These are phyloP conservation scores for Gloeophyllum trabeum DNA, from an alignment of 768 basidiomycete genomes.

Conservation along the genomic window DNA sequence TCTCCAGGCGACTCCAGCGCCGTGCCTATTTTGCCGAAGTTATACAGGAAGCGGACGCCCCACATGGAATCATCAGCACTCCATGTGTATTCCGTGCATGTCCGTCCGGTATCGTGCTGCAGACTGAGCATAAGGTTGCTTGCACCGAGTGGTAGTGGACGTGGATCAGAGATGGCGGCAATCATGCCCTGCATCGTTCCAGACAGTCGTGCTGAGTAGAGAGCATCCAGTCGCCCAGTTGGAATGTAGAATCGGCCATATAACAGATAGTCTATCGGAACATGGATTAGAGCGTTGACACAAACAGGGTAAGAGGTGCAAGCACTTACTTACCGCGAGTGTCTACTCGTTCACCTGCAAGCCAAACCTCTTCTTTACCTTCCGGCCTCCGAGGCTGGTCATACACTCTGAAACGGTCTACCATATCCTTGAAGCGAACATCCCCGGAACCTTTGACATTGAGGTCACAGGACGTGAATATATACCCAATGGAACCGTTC, in stretches of 20 bases:
- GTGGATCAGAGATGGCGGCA: slow-evolving; percentile 78
- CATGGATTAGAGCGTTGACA: slow-evolving; percentile 15
- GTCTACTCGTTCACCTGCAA: slow-evolving; percentile 70
- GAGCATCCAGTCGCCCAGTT: slow-evolving; percentile 76
- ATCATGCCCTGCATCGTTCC: slow-evolving; percentile 74
- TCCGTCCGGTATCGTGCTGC: slow-evolving; percentile 87
- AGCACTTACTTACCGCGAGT: slow-evolving; percentile 44
- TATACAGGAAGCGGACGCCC: slow-evolving; percentile 80
- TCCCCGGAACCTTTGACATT: slow-evolving; percentile 57
- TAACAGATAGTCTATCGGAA: slow-evolving; percentile 70
- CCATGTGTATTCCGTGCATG: slow-evolving; percentile 91
- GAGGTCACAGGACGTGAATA: slow-evolving; percentile 83
- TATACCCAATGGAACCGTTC: slow-evolving; percentile 87
- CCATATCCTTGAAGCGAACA: slow-evolving; percentile 78
- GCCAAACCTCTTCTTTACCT: slow-evolving; percentile 69
- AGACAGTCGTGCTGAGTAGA: slow-evolving; percentile 75
- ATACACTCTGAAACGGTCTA: slow-evolving; percentile 80
- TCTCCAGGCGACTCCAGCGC: slow-evolving; percentile 23
- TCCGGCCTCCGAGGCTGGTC: slow-evolving; percentile 75
- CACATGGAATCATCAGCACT: slow-evolving; percentile 93
- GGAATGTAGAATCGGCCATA: slow-evolving; percentile 91
- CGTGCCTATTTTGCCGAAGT: slow-evolving; percentile 67
- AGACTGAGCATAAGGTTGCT: slow-evolving; percentile 75
- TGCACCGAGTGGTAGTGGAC: slow-evolving; percentile 29
- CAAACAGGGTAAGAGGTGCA: neutral